Percentiles rank a stretch among this genome's conserved stretches.
These are phyloP conservation scores for Globisporangium radiosum DNA, from an alignment of 352 stramenopile species.

Conservation along the genomic window DNA sequence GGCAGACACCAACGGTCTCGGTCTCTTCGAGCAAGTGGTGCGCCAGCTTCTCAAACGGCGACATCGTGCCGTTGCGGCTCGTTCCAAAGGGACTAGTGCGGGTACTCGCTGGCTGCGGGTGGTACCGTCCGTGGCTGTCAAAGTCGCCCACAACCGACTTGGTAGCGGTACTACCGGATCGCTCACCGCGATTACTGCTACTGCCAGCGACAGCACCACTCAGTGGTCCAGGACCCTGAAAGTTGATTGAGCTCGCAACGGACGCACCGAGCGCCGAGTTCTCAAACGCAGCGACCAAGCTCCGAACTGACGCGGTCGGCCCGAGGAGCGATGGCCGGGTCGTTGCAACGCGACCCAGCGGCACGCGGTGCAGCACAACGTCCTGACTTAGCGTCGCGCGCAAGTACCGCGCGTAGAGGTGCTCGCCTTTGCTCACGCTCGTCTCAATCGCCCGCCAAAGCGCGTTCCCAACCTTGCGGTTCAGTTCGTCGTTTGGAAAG, in stretches of 20 bases:
- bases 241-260: slow-evolving; percentile 5
- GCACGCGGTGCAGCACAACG: slow-evolving; percentile 4
- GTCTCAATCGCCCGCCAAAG: slow-evolving; percentile 51
- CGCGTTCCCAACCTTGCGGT: slow-evolving; percentile 43
- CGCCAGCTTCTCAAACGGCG: slow-evolving; percentile 55
- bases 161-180: too few relatives aligned
- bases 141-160: slow-evolving; percentile 1
- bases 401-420: slow-evolving; percentile 72
- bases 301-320: slow-evolving; percentile 15
- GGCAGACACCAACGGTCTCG: slow-evolving; percentile 51
- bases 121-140: slow-evolving; percentile 11
- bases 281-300: slow-evolving; percentile 21
- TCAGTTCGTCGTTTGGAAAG: slow-evolving; percentile 57
- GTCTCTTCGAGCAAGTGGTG: slow-evolving; percentile 73
- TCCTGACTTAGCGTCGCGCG: slow-evolving; percentile 58
- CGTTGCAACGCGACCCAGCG: not conserved
- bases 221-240: not conserved
- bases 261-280: slow-evolving; percentile 15
- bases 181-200: too few relatives aligned
- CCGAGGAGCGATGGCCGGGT: slow-evolving; percentile 12
- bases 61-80: slow-evolving; percentile 12
- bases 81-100: not conserved
- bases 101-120: not conserved
- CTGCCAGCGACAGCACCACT: not conserved
- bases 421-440: slow-evolving; percentile 48